These are phyloP conservation scores for Peronospora tabacina DNA, from an alignment of 352 stramenopile species.

Conservation along the genomic window DNA sequence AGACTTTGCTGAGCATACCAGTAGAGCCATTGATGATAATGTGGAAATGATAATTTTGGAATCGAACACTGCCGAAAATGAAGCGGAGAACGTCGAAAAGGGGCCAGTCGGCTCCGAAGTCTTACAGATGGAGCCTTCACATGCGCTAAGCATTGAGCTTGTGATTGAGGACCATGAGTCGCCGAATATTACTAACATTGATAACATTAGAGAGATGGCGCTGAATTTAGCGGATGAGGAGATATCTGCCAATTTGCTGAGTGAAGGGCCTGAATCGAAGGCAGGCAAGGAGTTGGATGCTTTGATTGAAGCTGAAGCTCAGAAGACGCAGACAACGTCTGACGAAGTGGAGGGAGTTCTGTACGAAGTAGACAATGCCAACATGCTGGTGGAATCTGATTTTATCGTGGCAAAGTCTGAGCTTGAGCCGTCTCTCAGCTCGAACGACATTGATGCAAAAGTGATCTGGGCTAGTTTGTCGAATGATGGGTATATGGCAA, in stretches of 20 bases:
- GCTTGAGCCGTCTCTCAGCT: background rate
- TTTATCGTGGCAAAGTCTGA: background rate
- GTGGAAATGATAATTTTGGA: background rate
- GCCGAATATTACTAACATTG: background rate
- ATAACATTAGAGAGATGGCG: background rate
- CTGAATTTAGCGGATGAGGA: background rate
- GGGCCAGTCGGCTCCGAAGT: background rate
- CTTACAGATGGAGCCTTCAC: constrained; percentile 5
- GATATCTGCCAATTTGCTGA: background rate
- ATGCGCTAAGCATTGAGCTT: background rate
- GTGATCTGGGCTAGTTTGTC: background rate
- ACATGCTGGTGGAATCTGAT: constrained; percentile 2
- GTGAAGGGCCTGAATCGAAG: constrained; percentile 1
- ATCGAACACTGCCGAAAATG: background rate
- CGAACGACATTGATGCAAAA: background rate
- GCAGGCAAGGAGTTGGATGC: background rate
- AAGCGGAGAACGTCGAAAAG: background rate
- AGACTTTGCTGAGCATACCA: background rate
- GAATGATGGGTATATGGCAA: background rate
- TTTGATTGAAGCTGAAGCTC: background rate
- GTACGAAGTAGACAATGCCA: constrained; percentile 1
- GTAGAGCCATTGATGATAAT: background rate
- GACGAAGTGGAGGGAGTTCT: constrained; percentile 2
- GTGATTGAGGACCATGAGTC: background rate
- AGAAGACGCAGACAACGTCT: background rate